These are phyloP conservation scores for Auricularia sp. DNA, from an alignment of 768 basidiomycete species.

Conservation along the genomic window DNA sequence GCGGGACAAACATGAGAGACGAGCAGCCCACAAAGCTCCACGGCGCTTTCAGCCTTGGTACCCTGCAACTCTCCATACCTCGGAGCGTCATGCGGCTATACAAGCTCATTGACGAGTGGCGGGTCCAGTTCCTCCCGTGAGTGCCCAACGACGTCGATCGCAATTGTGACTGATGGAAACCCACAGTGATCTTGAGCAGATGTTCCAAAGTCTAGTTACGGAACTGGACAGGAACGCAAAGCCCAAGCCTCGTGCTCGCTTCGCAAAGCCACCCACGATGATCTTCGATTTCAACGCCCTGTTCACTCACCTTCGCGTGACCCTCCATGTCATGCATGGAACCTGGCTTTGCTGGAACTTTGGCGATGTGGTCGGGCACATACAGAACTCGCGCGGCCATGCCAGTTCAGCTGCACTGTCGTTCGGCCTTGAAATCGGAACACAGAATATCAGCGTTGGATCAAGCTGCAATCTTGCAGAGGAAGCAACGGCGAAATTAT, in stretches of 20 bases:
- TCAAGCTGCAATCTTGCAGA: slow-evolving; percentile 15
- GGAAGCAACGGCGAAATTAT: slow-evolving; percentile 43
- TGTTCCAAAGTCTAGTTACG: slow-evolving; percentile 51
- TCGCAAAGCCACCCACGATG: neutral
- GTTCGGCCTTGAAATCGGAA: slow-evolving; percentile 57
- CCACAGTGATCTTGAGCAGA: slow-evolving; percentile 40
- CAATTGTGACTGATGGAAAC: neutral
- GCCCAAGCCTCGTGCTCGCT: slow-evolving; percentile 21
- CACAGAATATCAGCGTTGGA: slow-evolving; percentile 47
- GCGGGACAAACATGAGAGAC: slow-evolving; percentile 30
- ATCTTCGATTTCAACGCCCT: slow-evolving; percentile 43
- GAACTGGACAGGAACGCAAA: slow-evolving; percentile 41
- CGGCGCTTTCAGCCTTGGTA: slow-evolving; percentile 7
- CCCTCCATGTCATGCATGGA: slow-evolving; percentile 77
- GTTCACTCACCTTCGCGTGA: slow-evolving; percentile 42
- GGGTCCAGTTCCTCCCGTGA: slow-evolving; percentile 64
- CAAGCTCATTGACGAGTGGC: slow-evolving; percentile 74
- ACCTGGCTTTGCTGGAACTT: slow-evolving; percentile 78
- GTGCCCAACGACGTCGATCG: slow-evolving; percentile 7
- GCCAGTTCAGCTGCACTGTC: slow-evolving; percentile 16
- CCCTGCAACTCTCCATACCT: slow-evolving; percentile 37
- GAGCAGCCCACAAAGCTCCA: slow-evolving; percentile 14
- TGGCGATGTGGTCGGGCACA: slow-evolving; percentile 37
- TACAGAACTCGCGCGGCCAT: slow-evolving; percentile 27
- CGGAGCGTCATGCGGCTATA: slow-evolving; percentile 74